Percentiles rank a stretch among this genome's conserved stretches.
phyloP scores from a whole-genome alignment of 2,329 filamentous ascomycete genomes.

The Alternaria triticimaculans region DNA sequence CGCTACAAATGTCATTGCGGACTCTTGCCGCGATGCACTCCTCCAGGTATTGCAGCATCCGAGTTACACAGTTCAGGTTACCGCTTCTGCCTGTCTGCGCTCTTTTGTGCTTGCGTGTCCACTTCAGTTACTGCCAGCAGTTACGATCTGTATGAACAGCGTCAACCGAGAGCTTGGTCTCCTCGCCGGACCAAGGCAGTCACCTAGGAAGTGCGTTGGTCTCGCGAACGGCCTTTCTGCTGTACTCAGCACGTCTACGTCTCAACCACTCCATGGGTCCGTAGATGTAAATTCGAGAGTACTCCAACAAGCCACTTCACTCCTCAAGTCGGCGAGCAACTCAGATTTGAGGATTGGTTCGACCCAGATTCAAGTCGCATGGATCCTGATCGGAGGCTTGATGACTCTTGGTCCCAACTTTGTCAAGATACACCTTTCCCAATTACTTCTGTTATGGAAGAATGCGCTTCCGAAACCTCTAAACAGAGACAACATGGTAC shows the following conservation, averaged over 20 bases:
- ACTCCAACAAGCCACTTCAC: conserved; percentile 85
- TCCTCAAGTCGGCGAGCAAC: conserved; percentile 90
- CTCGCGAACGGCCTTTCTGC: conserved; percentile 92
- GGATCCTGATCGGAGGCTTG: conserved; percentile 93
- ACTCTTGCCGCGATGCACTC: conserved; percentile 83
- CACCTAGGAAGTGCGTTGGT: conserved; percentile 82
- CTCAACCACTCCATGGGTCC: conserved; percentile 90
- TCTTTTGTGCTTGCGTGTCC: conserved; percentile 89
- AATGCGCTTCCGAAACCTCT: conserved; percentile 94
- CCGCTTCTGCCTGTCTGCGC: conserved; percentile 84
- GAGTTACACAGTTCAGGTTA: conserved; percentile 94
- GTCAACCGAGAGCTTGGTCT: conserved; percentile 84
- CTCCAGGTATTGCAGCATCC: conserved; percentile 92
- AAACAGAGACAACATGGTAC: conserved; percentile 87
- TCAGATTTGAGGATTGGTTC: conserved; percentile 89
- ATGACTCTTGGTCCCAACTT: conserved; percentile 98
- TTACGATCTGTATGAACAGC: conserved; percentile 97
- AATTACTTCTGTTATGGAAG: conserved; percentile 93
- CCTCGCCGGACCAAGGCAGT: conserved; percentile 75
- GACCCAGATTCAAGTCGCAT: conserved; percentile 96
- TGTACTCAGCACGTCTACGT: conserved; percentile 85
- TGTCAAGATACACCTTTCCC: conserved; percentile 96
- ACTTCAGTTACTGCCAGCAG: conserved; percentile 85
- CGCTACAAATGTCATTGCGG: conserved; percentile 78
- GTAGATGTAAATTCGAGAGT: conserved; percentile 94